Evolutionary conservation across 2,329 filamentous ascomycete genomes (phyloP).

Genomic region (Didymella segeticola): DNA sequence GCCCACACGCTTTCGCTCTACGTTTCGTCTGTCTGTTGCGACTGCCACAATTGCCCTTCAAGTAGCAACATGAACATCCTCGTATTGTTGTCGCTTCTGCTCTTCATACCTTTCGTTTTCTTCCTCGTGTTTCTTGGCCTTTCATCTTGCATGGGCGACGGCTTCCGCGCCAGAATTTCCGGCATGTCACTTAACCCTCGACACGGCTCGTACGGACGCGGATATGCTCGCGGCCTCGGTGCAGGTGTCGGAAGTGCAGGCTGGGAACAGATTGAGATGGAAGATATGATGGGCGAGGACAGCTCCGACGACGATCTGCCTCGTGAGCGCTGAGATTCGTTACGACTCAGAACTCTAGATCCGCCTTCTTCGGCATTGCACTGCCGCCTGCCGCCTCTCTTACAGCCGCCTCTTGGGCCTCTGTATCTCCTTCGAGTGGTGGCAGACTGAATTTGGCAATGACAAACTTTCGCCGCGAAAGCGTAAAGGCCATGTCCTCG

Average conservation of each 20-base stretch:
- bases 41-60: slow-evolving; percentile 1
- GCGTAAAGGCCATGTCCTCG: slow-evolving; percentile 87
- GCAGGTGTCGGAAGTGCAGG: slow-evolving; percentile 60
- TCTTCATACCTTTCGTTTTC: slow-evolving; percentile 47
- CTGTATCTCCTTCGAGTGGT: slow-evolving; percentile 77
- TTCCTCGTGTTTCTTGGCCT: slow-evolving; percentile 59
- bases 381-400: slow-evolving; percentile 48
- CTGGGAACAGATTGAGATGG: slow-evolving; percentile 69
- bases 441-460: slow-evolving; percentile 91
- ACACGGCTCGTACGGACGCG: slow-evolving; percentile 59
- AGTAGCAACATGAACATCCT: slow-evolving; percentile 43
- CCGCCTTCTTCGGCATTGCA: slow-evolving; percentile 60
- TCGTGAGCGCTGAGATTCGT: background rate
- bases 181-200: slow-evolving; percentile 54
- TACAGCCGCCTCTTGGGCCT: slow-evolving; percentile 60
- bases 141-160: slow-evolving; percentile 63
- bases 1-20: slow-evolving; percentile 26
- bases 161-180: slow-evolving; percentile 54
- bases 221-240: slow-evolving; percentile 63
- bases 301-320: slow-evolving; percentile 33
- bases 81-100: slow-evolving; percentile 39
- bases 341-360: slow-evolving; percentile 69
- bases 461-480: slow-evolving; percentile 82
- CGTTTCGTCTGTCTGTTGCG: slow-evolving; percentile 10
- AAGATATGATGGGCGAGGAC: slow-evolving; percentile 62